Conservation (phyloP, 2,329 filamentous ascomycete species). For the Epichloe bromicola region DNA sequence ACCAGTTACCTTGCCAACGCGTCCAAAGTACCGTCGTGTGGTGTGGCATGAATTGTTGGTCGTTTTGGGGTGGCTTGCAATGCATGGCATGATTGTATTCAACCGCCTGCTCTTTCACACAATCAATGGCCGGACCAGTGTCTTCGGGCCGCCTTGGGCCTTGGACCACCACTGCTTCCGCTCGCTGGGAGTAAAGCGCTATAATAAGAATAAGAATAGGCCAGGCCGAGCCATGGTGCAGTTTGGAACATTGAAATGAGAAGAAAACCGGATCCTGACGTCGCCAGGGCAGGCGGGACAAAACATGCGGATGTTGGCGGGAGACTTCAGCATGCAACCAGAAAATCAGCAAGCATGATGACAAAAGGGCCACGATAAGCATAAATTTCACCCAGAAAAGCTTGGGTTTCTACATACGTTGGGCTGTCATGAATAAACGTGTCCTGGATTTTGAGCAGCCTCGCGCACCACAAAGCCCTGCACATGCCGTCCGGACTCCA, state of each 20-base stretch:
- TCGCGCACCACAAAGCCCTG: neutral
- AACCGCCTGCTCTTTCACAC: no score
- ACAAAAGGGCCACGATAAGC: neutral
- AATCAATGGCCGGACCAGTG: no score
- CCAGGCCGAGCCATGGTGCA: no score
- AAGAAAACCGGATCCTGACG: conserved; percentile 1
- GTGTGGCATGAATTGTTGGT: neutral
- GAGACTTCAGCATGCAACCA: neutral
- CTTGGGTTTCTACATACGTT: neutral
- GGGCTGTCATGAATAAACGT: neutral
- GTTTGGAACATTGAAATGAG: neutral
- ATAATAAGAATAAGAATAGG: neutral
- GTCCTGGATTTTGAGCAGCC: neutral
- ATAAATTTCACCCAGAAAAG: no score
- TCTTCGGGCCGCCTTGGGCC: no score
- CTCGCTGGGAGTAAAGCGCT: neutral
- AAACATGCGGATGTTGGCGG: neutral
- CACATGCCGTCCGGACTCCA: neutral
- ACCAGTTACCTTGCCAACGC: no score
- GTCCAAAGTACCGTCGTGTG: no score
- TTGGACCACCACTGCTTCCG: no score
- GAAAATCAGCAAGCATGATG: neutral
- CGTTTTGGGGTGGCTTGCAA: neutral
- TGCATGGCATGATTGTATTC: no score
- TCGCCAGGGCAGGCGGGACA: neutral